Base-by-base conservation (phyloP, 2,329 filamentous ascomycete species). In the Aureobasidium vineae region DNA sequence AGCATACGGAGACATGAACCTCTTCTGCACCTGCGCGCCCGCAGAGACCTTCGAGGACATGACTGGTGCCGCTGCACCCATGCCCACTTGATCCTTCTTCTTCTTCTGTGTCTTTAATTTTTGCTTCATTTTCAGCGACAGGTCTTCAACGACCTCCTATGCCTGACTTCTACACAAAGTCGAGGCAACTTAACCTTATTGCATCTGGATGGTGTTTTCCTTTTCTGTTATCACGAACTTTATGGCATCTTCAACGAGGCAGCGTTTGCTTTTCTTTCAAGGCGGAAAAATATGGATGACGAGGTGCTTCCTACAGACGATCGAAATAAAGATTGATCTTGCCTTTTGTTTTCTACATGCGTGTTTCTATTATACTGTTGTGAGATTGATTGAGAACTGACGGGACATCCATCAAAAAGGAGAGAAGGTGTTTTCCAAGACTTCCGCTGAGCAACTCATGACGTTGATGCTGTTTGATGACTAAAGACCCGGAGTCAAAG, bases 1-100 rank as follows among this genome's bases (percentile, higher is more conserved):
- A 94, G 91, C 91, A 15, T 97, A 91, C 74, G 93, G 93, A 68
- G 93, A 97, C 75, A 85, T 89, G 74, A 96, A 97, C 80, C 86
- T 97, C 68, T 97, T 97, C 84, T 97, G 93, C 83, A 96, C 92
- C 11, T 97, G 93, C 77, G 90, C 91, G 45, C 92, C 93, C 0
- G 90, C 96, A 8, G 90, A 92, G 77, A 79, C 82, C 49, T 75
- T 75, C 43, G 79, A 79, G 3, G 75, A 70, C 33, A 70, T 77
- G 65, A 76, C 74, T 26, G 75, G 75, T 40, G 63, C 69, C 1
- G 74, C 71, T 7, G 75, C 74, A 33, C 75, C 75, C 38, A 64
- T 64, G 61, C 61, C 49, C n/a, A 54, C 49, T 28, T 64, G 23
- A 38, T 43, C 43, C 28, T n/a, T 28, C 21, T n/a, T n/a, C n/a